Evolutionary conservation across 192 early-diverging fungal species (phyloP).

Genomic region (Podila verticillata): DNA sequence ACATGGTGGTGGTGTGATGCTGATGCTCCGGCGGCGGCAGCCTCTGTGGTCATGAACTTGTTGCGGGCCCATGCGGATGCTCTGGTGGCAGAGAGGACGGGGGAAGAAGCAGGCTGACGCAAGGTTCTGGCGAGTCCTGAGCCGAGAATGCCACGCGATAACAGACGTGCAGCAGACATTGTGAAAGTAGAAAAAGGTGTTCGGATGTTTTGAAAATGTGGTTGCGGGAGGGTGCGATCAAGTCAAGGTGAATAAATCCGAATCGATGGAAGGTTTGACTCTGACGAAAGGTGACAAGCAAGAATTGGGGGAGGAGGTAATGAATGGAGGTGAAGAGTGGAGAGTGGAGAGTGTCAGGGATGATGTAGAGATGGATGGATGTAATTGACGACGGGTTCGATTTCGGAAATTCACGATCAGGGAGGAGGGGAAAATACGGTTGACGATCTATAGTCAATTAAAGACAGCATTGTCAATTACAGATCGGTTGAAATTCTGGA

Average conservation of each 20-base stretch:
- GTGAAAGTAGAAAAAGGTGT: not conserved
- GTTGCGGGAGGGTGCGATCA: not conserved
- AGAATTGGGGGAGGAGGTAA: no score
- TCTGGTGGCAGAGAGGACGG: not conserved
- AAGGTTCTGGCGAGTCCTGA: not conserved
- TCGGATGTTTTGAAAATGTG: not conserved
- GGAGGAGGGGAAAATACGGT: no score
- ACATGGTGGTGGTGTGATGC: conserved; percentile 38
- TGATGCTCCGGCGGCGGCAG: not conserved
- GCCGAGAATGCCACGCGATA: conserved; percentile 1
- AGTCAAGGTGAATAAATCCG: not conserved
- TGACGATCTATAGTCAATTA: no score
- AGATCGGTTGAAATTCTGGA: not conserved
- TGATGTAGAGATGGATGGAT: no score
- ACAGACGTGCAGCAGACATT: conserved; percentile 1
- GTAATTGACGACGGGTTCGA: no score
- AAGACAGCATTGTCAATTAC: not conserved
- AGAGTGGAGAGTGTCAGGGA: no score
- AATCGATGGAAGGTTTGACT: not conserved
- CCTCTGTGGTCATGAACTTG: conserved; percentile 28
- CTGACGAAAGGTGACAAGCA: no score
- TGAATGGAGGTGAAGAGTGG: no score
- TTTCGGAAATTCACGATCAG: no score
- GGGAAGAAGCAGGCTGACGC: not conserved
- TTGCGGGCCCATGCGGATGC: conserved; percentile 1